These are phyloP conservation scores for Mediolabrus comicus DNA, from an alignment of 108 stramenopile species.

Conservation along the genomic window DNA sequence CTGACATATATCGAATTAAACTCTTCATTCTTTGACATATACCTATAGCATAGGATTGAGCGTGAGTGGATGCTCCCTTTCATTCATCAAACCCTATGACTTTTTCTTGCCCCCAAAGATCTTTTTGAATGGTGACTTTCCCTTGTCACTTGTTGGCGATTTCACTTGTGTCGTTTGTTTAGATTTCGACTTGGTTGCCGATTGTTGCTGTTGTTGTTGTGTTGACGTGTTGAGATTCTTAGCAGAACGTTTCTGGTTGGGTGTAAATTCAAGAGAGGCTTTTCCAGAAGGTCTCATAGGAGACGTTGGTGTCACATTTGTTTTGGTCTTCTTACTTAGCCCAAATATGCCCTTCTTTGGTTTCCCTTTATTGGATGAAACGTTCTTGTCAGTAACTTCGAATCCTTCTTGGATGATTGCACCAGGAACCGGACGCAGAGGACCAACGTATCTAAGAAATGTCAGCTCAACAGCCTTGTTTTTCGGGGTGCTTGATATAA, in stretches of 20 bases:
- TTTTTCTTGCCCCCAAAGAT: neutral
- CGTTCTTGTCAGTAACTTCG: slow-evolving; percentile 32
- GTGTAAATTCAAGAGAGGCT: neutral
- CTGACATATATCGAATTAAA: neutral
- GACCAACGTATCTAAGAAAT: slow-evolving; percentile 75
- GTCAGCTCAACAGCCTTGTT: slow-evolving; percentile 56
- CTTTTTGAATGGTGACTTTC: neutral
- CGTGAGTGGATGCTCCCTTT: neutral
- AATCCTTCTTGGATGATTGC: slow-evolving; percentile 43
- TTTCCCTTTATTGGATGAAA: neutral
- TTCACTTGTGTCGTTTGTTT: neutral
- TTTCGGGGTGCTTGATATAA: slow-evolving; percentile 46
- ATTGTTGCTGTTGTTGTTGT: neutral
- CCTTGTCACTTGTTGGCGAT: neutral
- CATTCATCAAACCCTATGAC: neutral
- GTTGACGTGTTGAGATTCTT: neutral
- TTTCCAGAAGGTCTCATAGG: neutral
- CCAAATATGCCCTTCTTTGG: neutral
- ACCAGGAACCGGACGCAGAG: slow-evolving; percentile 51
- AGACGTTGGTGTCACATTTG: no score
- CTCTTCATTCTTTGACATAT: no score
- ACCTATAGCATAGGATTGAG: no score
- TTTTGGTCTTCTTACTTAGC: neutral
- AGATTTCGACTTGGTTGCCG: neutral
- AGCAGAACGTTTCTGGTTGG: neutral